Evolutionary conservation across 176 grass and related monocot species (phyloP).

Genomic region (Eleusine indica): DNA sequence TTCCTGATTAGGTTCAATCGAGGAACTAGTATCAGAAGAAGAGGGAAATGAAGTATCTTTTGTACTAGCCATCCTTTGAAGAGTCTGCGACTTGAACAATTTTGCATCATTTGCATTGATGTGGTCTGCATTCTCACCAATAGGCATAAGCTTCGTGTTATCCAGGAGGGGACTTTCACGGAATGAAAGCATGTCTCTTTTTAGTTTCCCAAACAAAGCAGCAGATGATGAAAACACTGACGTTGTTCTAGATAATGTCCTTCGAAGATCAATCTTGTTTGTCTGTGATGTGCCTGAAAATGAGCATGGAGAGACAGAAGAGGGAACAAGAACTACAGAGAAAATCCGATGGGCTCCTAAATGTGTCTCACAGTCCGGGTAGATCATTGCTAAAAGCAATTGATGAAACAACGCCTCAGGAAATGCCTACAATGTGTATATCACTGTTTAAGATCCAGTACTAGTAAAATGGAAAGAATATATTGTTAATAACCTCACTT

Average conservation of each 20-base stretch:
- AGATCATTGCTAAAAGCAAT: slow-evolving; percentile 79
- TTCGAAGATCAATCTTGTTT: slow-evolving; percentile 54
- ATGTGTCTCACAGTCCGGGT: slow-evolving; percentile 85
- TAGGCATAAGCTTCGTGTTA: slow-evolving; percentile 49
- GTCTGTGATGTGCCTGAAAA: slow-evolving; percentile 37
- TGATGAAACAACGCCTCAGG: slow-evolving; percentile 97
- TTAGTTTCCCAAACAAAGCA: slow-evolving; percentile 92
- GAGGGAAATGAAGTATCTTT: slow-evolving; percentile 40
- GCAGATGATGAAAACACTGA: slow-evolving; percentile 98
- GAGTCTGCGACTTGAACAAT: slow-evolving; percentile 60
- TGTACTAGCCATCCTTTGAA: slow-evolving; percentile 57
- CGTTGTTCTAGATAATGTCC: slow-evolving; percentile 77
- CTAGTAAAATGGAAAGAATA: slow-evolving; percentile 13
- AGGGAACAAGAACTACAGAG: slow-evolving; percentile 92
- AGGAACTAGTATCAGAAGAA: slow-evolving; percentile 46
- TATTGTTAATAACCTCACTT: slow-evolving; percentile 55
- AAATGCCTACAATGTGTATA: slow-evolving; percentile 65
- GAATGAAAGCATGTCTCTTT: slow-evolving; percentile 74
- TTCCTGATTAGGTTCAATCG: slow-evolving; percentile 43
- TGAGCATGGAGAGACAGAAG: slow-evolving; percentile 73
- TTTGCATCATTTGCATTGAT: slow-evolving; percentile 50
- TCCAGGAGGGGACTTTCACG: slow-evolving; percentile 49
- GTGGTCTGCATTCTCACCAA: slow-evolving; percentile 53
- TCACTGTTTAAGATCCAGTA: slow-evolving; percentile 18
- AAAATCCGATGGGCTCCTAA: slow-evolving; percentile 84